Conservation (phyloP, 116 monocot genomes). For the Phalaenopsis hybrid region DNA sequence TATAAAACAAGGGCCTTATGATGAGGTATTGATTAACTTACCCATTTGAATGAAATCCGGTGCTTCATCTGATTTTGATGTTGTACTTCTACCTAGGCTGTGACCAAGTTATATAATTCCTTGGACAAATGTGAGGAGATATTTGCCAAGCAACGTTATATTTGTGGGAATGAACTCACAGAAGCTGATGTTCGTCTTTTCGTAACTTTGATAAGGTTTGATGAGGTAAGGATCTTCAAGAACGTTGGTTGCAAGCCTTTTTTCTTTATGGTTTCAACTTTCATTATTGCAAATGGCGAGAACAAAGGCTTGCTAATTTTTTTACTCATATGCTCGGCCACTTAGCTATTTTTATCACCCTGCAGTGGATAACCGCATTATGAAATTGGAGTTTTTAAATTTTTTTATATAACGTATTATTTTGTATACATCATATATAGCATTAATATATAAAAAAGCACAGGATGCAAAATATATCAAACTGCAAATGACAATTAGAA, state of each 20-base stretch:
- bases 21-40: conserved; percentile 41
- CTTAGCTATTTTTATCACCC: not conserved
- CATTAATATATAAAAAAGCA: too few species aligned
- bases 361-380: not conserved
- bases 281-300: not conserved
- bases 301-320: not conserved
- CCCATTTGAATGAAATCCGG: not conserved
- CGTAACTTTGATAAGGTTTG: conserved; percentile 86
- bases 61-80: not conserved
- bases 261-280: not conserved
- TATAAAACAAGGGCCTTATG: conserved; percentile 73
- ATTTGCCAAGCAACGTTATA: conserved; percentile 61
- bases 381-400: not conserved
- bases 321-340: not conserved
- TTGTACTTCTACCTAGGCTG: conserved; percentile 35
- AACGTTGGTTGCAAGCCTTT: not conserved
- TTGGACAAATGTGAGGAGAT: conserved; percentile 80
- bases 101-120: conserved; percentile 45
- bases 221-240: conserved; percentile 52
- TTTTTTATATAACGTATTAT: too few species aligned
- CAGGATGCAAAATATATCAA: too few species aligned
- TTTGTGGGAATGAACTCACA: conserved; percentile 66
- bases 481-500: too few species aligned
- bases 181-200: conserved; percentile 84
- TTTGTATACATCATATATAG: too few species aligned